Evolutionary conservation across 225 moss, liverwort and hornwort species (phyloP).

Genomic region (Thuidium tamariscinum): DNA sequence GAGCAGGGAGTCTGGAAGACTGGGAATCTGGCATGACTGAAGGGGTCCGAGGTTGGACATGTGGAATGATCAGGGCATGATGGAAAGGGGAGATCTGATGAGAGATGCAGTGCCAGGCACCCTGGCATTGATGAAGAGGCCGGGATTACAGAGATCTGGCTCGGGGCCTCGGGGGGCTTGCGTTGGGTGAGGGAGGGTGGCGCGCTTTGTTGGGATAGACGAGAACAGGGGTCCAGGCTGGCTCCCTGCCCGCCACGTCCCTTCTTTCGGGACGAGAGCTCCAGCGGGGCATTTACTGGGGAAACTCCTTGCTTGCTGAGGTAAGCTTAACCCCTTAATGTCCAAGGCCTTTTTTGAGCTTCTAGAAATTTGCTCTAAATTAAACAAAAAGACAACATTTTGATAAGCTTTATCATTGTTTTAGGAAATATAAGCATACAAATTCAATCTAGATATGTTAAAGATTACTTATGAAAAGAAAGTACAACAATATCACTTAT

Average conservation of each 20-base stretch:
- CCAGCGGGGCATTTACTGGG: neutral
- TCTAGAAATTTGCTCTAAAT: too few relatives aligned
- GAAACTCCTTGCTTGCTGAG: neutral
- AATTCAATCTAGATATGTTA: too few relatives aligned
- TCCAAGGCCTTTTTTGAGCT: too few relatives aligned
- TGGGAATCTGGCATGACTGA: neutral
- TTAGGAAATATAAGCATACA: too few relatives aligned
- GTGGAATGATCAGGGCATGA: neutral
- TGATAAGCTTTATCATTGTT: too few relatives aligned
- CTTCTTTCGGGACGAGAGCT: neutral
- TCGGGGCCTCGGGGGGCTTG: neutral
- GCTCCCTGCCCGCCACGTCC: neutral
- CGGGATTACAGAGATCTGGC: neutral
- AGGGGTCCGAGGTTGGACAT: neutral
- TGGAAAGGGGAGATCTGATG: neutral
- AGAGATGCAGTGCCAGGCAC: neutral
- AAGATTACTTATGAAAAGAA: too few relatives aligned
- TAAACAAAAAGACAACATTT: too few relatives aligned
- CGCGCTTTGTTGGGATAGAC: neutral
- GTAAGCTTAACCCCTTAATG: too few relatives aligned
- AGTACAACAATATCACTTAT: too few relatives aligned
- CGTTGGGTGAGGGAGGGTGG: neutral
- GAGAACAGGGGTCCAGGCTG: neutral
- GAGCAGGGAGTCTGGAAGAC: neutral
- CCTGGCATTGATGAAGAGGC: neutral